phyloP scores from a whole-genome alignment of 179 eudicot genomes.

The Gypsophila paniculata region DNA sequence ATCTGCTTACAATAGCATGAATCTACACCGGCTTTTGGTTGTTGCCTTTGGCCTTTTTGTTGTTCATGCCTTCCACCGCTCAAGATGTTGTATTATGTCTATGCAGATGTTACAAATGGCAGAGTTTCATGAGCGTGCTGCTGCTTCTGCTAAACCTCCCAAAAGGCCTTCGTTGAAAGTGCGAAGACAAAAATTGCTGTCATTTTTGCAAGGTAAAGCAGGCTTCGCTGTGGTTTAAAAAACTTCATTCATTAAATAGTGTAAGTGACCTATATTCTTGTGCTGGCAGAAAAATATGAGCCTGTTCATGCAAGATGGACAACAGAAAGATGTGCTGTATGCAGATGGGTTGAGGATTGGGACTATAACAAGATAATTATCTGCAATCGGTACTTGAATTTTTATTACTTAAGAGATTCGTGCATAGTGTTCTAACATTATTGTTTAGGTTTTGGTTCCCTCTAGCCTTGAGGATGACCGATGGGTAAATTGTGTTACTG shows the following conservation, averaged over 20 bases:
- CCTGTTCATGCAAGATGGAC: conserved; percentile 96
- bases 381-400: conserved; percentile 63
- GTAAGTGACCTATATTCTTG: conserved; percentile 18
- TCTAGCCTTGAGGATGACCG: not conserved
- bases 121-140: conserved; percentile 66
- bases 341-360: conserved; percentile 99
- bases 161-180: conserved; percentile 81
- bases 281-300: conserved; percentile 70
- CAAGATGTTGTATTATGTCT: conserved; percentile 25
- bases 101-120: conserved; percentile 92
- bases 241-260: conserved; percentile 3
- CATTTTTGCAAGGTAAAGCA: conserved; percentile 72
- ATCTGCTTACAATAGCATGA: not conserved
- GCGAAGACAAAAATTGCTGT: conserved; percentile 80
- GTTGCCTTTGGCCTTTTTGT: conserved; percentile 6
- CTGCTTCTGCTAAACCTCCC: conserved; percentile 65
- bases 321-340: conserved; percentile 98
- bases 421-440: conserved; percentile 5
- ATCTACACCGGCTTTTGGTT: conserved; percentile 2
- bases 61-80: conserved; percentile 2
- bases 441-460: not conserved
- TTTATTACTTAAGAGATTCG: not conserved
- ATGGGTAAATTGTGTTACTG: not conserved
- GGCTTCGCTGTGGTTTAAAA: not conserved
- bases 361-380: conserved; percentile 96